A percentile compares a stretch with the other conserved stretches of the same genome.
Evolutionary conservation across 2,329 filamentous ascomycete species (phyloP).

Genomic region (Penicillium thymicola): DNA sequence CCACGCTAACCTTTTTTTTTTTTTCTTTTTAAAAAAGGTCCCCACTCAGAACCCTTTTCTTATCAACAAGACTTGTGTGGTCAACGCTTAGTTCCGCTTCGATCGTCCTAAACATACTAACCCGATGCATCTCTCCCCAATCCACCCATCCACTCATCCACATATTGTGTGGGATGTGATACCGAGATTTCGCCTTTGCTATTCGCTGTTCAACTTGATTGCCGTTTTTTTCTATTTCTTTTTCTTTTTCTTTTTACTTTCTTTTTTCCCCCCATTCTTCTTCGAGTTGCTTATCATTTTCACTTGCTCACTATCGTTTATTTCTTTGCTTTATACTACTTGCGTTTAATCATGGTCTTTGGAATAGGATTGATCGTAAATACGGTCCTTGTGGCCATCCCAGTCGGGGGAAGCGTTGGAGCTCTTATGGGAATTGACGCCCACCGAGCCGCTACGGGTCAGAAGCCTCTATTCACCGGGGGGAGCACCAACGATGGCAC

Average conservation of each 20-base stretch:
- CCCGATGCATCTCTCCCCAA: neutral
- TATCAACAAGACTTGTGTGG: neutral
- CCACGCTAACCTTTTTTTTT: neutral
- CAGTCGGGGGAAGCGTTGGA: constrained; percentile 50
- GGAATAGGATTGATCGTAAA: constrained; percentile 46
- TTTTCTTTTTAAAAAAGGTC: neutral
- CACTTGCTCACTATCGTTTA: neutral
- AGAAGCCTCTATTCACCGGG: constrained; percentile 45
- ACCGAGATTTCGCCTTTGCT: constrained; percentile 2
- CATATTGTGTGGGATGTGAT: neutral
- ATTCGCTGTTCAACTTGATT: neutral
- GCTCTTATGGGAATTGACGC: constrained; percentile 51
- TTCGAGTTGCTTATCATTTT: neutral
- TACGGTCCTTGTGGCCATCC: constrained; percentile 50
- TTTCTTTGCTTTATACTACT: constrained; percentile 13
- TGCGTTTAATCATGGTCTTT: constrained; percentile 25
- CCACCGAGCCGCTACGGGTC: constrained; percentile 43
- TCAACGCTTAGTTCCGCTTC: neutral
- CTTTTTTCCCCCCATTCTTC: neutral
- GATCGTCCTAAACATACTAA: constrained; percentile 2
- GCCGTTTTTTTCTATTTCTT: too few relatives aligned
- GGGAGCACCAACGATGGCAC: constrained; percentile 20
- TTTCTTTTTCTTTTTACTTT: neutral
- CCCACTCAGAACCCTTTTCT: neutral
- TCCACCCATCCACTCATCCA: neutral